Evolutionary conservation across 2,329 filamentous ascomycete genomes (phyloP), one percentile per base, ranked within the genome.

Genomic region (Clarireedia paspali): DNA sequence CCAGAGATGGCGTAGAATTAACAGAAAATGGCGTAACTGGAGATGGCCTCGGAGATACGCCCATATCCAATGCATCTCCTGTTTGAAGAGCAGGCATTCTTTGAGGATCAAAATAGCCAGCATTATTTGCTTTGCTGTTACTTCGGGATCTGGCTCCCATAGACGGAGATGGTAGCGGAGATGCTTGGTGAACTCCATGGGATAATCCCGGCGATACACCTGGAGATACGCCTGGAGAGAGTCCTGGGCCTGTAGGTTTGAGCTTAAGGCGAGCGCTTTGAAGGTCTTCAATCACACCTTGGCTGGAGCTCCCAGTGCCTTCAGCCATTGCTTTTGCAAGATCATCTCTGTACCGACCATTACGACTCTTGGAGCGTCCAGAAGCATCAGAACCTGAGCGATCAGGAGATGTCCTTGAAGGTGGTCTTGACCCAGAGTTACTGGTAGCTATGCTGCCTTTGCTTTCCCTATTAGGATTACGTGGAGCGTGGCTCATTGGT

Each of bases 301-400:
- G 61, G 26, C 55, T 60, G 7, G 62, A 62, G 40, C 51, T 65
- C 2, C 60, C 53, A 14, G 50, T 57, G 40, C 63, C 64, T 45
- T 66, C 62, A 7, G 59, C 60, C 61, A 68, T 66, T 15, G 62
- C 61, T 42, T 60, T 62, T 20, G 63, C 62, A 14, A 65, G 44
- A 53, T 68, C 67, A 54, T 68, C 66, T 50, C 59, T 64, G 48
- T 67, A 66, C 48, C 62, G 58, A 26, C 62, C 66, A 57, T 64
- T 69, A 20, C 62, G 63, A 48, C 64, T 67, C 56, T 65, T 68
- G 2, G 67, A 68, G 44, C 64, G 60, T 24, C 57, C 61, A 44
- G 66, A 68, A 6, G 60, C 59, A 53, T 66, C 65, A 30, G 67
- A 69, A 47, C 61, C 62, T 17, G 67, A 68, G 42, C 67, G 57